Conservation (phyloP, 441 rosid species). For the Croton setiger region DNA sequence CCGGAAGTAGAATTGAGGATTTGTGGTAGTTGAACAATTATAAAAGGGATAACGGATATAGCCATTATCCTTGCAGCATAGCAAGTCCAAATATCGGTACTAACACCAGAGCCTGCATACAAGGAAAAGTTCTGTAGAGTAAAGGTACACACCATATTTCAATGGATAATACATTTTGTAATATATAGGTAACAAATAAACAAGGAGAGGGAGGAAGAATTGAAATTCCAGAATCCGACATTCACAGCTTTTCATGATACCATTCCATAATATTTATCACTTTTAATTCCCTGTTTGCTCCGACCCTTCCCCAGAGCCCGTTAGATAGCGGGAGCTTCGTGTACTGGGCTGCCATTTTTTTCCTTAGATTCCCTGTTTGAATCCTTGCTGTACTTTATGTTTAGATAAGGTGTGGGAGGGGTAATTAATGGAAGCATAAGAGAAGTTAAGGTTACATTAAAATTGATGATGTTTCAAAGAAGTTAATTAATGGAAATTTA, state of each 20-base stretch:
- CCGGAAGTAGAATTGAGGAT: constrained; percentile 65
- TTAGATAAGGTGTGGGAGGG: no score
- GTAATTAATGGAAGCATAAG: no score
- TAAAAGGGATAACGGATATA: constrained; percentile 76
- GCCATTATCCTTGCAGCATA: constrained; percentile 89
- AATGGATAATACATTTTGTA: neutral
- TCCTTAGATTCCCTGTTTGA: no score
- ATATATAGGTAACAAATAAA: neutral
- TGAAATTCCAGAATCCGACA: neutral
- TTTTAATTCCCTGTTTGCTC: no score
- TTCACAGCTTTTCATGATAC: neutral
- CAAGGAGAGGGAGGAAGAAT: neutral
- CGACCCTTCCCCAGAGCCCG: no score
- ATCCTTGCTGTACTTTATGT: no score
- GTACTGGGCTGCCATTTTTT: no score
- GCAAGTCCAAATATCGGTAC: constrained; percentile 87
- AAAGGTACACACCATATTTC: neutral
- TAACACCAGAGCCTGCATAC: constrained; percentile 73
- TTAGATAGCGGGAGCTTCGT: no score
- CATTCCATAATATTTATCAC: neutral
- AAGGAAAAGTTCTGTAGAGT: neutral
- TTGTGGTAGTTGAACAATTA: constrained; percentile 84
- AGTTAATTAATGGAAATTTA: no score
- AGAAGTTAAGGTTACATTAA: no score
- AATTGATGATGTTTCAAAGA: no score